These are phyloP conservation scores for Ogataea pilisensis DNA, from an alignment of 805 yeast genomes.

Conservation along the genomic window DNA sequence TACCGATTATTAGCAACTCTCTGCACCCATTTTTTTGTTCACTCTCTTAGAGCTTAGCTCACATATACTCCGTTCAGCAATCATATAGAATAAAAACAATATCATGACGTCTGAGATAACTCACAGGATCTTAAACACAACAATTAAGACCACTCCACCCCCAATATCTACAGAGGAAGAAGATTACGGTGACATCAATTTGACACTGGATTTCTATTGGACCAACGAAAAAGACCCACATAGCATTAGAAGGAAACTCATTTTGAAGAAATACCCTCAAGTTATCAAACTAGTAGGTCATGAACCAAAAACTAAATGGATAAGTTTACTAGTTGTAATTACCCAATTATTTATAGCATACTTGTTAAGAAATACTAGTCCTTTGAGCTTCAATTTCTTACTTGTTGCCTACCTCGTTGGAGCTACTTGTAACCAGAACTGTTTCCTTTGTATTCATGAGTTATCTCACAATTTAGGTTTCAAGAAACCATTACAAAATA, in stretches of 20 bases:
- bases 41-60: no score
- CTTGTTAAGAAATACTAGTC: constrained; percentile 50
- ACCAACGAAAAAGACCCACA: constrained; percentile 82
- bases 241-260: constrained; percentile 64
- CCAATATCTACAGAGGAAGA: constrained; percentile 3
- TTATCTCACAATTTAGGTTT: constrained; percentile 81
- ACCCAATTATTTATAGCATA: constrained; percentile 68
- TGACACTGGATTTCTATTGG: constrained; percentile 66
- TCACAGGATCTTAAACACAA: constrained; percentile 16
- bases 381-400: constrained; percentile 52
- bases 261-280: constrained; percentile 72
- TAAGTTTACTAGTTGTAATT: constrained; percentile 58
- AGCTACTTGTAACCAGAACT: constrained; percentile 80
- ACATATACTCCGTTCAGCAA: no score
- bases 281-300: constrained; percentile 77
- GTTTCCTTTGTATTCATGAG: constrained; percentile 86
- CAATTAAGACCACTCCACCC: constrained; percentile 23
- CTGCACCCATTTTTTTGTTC: no score
- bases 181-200: constrained; percentile 14
- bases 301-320: constrained; percentile 82
- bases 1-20: no score
- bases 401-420: constrained; percentile 72
- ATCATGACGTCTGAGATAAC: constrained; percentile 16
- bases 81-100: no score
- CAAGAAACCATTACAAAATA: constrained; percentile 72